Base-by-base conservation (phyloP, 1,284 basidiomycete species). In the Phylloporus gajari region DNA sequence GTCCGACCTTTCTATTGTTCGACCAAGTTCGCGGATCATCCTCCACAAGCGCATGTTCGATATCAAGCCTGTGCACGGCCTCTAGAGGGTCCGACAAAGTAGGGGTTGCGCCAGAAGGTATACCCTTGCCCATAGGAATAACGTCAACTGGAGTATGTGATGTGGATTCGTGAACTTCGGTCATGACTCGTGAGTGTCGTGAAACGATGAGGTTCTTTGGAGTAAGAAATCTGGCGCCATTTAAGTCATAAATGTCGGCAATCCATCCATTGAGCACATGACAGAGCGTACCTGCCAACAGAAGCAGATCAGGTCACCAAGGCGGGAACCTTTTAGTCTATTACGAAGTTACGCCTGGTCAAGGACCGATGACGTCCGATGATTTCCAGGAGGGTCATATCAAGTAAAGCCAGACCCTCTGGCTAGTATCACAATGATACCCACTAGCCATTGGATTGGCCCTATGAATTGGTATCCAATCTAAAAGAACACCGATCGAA, bases 11-110 rank as follows among this genome's bases (percentile, higher is more conserved):
- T 64, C 62, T 64, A 32, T 30, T 27, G 25, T 32, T 46, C 9
- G 62, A 48, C 62, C 62, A 64, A 48, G 17, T 32, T 46, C 62
- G 62, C 11, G 62, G 62, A 32, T 64, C 62, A 46, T 64, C 62
- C 32, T 64, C 62, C 12, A 64, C 62, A 25, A 64, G 44, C 4
- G 23, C 30, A 32, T 64, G 62, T 23, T 64, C 62, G 12, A 64
- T 64, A 23, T 64, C 62, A 23, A 48, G 30, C 30, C 21, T 48
- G 44, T 25, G 15, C 23, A 12, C 44, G 32, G 27, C 21, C 5
- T 32, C 42, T 32, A 21, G 44, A 25, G 44, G 42, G 30, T n/a
- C 30, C 11, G 44, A 46, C 27, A 12, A 23, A 30, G 42, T 25
- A 25, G 62, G 48, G 12, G 23, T 48, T 19, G 62, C 21, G 30